A percentile compares a stretch with the other conserved stretches of the same genome.
phyloP scores from a whole-genome alignment of 371 early-diverging fungal genomes.

The Rhizopus delemar region DNA sequence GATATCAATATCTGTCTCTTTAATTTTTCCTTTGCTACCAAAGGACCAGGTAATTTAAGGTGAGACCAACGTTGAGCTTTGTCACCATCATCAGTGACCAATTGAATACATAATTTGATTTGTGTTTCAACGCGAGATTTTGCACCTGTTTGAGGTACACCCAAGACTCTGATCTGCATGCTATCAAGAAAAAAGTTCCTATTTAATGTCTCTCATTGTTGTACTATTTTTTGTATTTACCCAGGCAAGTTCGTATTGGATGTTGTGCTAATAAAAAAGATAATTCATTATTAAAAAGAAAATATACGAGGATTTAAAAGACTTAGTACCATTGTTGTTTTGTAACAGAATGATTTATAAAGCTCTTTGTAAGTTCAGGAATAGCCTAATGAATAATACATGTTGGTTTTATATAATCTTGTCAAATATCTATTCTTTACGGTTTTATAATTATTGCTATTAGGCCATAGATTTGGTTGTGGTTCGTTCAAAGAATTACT shows the following conservation, averaged over 20 bases:
- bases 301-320: no score
- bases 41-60: slow-evolving; percentile 66
- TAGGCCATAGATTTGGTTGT: slow-evolving; percentile 37
- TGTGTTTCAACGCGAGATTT: slow-evolving; percentile 86
- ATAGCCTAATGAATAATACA: slow-evolving; percentile 23
- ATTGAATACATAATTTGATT: slow-evolving; percentile 77
- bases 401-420: background rate
- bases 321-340: no score
- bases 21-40: slow-evolving; percentile 66
- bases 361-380: slow-evolving; percentile 47
- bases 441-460: slow-evolving; percentile 27
- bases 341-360: slow-evolving; percentile 34
- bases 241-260: slow-evolving; percentile 16
- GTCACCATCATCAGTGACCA: slow-evolving; percentile 63
- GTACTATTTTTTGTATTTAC: slow-evolving; percentile 10
- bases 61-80: slow-evolving; percentile 72
- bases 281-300: background rate
- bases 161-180: slow-evolving; percentile 60
- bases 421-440: slow-evolving; percentile 27
- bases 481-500: slow-evolving; percentile 15
- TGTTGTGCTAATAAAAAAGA: background rate
- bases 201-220: background rate
- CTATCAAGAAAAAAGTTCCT: slow-evolving; percentile 14
- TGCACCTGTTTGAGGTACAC: slow-evolving; percentile 73
- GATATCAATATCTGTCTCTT: slow-evolving; percentile 24